Evolutionary conservation across 139 green algal genomes (phyloP).

Genomic region (Bryopsis sp.): DNA sequence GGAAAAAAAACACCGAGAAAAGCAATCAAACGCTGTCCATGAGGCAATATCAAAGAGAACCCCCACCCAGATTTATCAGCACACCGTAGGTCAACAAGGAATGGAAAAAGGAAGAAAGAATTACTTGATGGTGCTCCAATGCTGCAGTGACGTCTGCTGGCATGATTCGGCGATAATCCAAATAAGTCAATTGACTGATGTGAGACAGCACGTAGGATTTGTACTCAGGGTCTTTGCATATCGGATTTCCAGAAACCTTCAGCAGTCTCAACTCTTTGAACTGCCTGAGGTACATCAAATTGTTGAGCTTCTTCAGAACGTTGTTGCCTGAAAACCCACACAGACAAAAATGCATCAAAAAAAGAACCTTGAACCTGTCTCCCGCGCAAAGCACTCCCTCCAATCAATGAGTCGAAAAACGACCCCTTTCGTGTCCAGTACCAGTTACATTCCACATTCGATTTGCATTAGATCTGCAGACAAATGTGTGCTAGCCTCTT

Average conservation of each 20-base stretch:
- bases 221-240: constrained; percentile 63
- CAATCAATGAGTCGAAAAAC: too few relatives aligned
- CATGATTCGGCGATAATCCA: constrained; percentile 66
- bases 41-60: background rate
- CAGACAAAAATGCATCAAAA: too few relatives aligned
- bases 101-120: background rate
- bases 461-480: too few relatives aligned
- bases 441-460: too few relatives aligned
- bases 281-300: constrained; percentile 62
- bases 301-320: constrained; percentile 49
- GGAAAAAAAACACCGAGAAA: constrained; percentile 1
- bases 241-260: constrained; percentile 70
- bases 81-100: too few relatives aligned
- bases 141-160: constrained; percentile 38
- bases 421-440: too few relatives aligned
- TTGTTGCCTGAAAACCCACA: constrained; percentile 48
- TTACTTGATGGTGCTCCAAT: constrained; percentile 64
- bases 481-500: too few relatives aligned
- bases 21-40: too few relatives aligned
- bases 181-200: constrained; percentile 65
- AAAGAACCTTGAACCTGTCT: too few relatives aligned
- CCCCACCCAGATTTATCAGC: too few relatives aligned
- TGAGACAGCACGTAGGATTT: constrained; percentile 59
- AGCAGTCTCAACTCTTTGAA: constrained; percentile 65
- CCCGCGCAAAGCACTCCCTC: too few relatives aligned